Percentiles rank a stretch among this genome's conserved stretches.
phyloP scores from a whole-genome alignment of 768 basidiomycete genomes.

The Trametes coccinea region DNA sequence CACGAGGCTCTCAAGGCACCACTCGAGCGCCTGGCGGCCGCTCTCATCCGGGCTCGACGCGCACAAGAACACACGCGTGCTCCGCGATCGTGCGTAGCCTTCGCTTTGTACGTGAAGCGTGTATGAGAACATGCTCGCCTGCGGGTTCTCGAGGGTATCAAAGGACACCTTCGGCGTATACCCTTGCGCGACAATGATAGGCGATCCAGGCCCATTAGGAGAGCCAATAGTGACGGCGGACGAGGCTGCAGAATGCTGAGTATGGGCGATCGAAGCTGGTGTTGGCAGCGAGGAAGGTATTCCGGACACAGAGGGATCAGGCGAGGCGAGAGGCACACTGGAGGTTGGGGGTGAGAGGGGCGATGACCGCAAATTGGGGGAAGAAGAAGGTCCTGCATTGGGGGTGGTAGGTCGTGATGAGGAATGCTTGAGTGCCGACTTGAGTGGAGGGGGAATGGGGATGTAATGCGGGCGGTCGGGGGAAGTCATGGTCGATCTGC shows the following conservation, averaged over 20 bases:
- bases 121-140: constrained; percentile 83
- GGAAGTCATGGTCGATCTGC: constrained; percentile 19
- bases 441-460: constrained; percentile 36
- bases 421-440: constrained; percentile 56
- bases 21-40: constrained; percentile 85
- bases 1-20: constrained; percentile 83
- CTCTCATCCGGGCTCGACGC: constrained; percentile 89
- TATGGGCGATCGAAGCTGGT: neutral
- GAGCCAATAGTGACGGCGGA: constrained; percentile 22
- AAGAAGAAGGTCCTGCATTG: constrained; percentile 21
- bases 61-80: constrained; percentile 87
- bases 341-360: constrained; percentile 15
- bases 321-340: constrained; percentile 17
- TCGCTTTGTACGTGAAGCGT: constrained; percentile 84
- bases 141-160: constrained; percentile 84
- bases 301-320: constrained; percentile 1
- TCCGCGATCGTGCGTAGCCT: constrained; percentile 71
- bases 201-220: constrained; percentile 4
- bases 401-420: constrained; percentile 34
- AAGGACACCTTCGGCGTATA: constrained; percentile 76
- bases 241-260: neutral
- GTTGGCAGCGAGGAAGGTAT: constrained; percentile 16
- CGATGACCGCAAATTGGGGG: constrained; percentile 15
- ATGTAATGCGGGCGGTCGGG: constrained; percentile 26
- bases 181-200: constrained; percentile 31